Conservation (phyloP, 495 filamentous ascomycete species). For the Trichoderma erinaceum region DNA sequence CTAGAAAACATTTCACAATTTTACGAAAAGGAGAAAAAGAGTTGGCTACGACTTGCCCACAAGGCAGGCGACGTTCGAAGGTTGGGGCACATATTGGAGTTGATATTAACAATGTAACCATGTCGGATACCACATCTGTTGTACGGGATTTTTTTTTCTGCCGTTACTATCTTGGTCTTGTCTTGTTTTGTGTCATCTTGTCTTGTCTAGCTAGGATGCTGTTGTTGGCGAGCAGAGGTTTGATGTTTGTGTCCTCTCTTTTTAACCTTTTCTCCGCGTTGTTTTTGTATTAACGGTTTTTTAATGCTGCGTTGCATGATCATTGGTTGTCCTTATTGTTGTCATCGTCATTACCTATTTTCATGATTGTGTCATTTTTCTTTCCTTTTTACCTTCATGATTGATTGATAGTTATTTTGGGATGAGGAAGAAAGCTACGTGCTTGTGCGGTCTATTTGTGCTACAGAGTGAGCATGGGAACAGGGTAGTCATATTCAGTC, state of each 20-base stretch:
- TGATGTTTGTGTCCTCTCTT: background rate
- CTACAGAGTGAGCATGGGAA: too few relatives aligned
- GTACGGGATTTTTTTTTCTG: background rate
- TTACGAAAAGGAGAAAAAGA: background rate
- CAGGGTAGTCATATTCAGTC: too few relatives aligned
- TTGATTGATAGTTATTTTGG: too few relatives aligned
- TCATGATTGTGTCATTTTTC: too few relatives aligned
- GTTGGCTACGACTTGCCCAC: background rate
- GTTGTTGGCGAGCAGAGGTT: background rate
- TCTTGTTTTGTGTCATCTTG: background rate
- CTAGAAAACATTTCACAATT: background rate
- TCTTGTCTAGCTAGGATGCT: background rate
- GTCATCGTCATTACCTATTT: too few relatives aligned
- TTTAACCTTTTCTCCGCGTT: background rate
- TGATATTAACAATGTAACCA: constrained; percentile 8
- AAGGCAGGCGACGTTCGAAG: background rate
- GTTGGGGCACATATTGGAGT: constrained; percentile 9
- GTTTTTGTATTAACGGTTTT: background rate
- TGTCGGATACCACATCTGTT: constrained; percentile 9
- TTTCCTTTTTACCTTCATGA: too few relatives aligned
- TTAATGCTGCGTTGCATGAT: too few relatives aligned
- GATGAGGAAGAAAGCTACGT: too few relatives aligned
- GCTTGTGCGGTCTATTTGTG: too few relatives aligned
- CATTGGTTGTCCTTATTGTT: too few relatives aligned
- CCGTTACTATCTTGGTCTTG: background rate